phyloP scores from a whole-genome alignment of 805 yeast genomes.

The Komagataella pastoris region DNA sequence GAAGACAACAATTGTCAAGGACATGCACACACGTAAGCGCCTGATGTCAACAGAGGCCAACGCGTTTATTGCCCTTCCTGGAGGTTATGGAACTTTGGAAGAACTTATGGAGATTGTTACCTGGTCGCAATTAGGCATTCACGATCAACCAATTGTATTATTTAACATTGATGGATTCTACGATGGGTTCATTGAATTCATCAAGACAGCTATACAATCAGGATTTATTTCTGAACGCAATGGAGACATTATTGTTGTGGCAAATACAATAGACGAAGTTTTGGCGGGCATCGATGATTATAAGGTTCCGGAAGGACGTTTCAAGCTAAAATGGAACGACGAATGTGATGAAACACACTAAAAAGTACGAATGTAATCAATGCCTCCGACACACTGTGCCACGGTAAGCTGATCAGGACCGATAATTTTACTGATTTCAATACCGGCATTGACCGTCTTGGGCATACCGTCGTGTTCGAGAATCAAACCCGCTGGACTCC shows the following conservation, averaged over 20 bases:
- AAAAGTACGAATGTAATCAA: conserved; percentile 32
- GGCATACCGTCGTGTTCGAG: conserved; percentile 75
- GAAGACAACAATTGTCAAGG: conserved; percentile 65
- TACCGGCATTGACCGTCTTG: conserved; percentile 57
- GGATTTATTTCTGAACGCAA: conserved; percentile 63
- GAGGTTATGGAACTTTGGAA: conserved; percentile 85
- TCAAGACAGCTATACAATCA: conserved; percentile 40
- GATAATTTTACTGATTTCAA: conserved; percentile 40
- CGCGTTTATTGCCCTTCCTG: conserved; percentile 83
- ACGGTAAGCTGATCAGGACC: conserved; percentile 59
- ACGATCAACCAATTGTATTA: conserved; percentile 65
- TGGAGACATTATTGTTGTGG: conserved; percentile 57
- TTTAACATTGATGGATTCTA: conserved; percentile 74
- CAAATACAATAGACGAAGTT: conserved; percentile 57
- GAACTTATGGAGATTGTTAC: conserved; percentile 85
- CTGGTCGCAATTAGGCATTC: conserved; percentile 85
- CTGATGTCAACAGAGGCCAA: conserved; percentile 80
- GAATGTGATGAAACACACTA: conserved; percentile 1
- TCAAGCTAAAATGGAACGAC: conserved; percentile 55
- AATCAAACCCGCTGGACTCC: conserved; percentile 44
- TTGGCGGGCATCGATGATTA: conserved; percentile 46
- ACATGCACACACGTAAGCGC: conserved; percentile 83
- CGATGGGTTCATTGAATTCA: conserved; percentile 52
- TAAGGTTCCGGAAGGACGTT: conserved; percentile 58
- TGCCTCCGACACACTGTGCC: conserved; percentile 64